These are phyloP conservation scores for Eimeria tenella DNA, from an alignment of 169 alveolate species.

Conservation along the genomic window DNA sequence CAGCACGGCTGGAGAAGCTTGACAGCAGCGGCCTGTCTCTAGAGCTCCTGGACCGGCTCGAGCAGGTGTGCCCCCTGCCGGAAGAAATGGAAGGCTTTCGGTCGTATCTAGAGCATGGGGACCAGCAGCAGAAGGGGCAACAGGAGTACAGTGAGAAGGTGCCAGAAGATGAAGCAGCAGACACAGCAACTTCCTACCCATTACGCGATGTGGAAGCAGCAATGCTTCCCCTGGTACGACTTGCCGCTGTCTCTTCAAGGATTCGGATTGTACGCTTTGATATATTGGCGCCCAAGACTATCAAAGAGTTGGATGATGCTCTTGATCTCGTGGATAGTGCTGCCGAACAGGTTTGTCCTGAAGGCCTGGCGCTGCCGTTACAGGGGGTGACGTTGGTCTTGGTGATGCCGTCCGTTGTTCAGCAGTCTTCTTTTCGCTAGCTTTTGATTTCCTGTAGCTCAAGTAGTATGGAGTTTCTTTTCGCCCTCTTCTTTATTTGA, in stretches of 20 bases:
- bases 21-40: conserved; percentile 78
- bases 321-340: conserved; percentile 78
- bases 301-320: conserved; percentile 64
- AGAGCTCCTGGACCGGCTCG: conserved; percentile 80
- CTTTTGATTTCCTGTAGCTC: neutral
- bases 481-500: neutral
- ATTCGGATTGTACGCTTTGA: conserved; percentile 20
- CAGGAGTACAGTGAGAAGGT: neutral
- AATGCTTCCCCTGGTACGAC: conserved; percentile 34
- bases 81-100: conserved; percentile 67
- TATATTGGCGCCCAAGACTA: neutral
- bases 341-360: conserved; percentile 78
- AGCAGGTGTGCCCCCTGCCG: conserved; percentile 81
- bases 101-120: conserved; percentile 6
- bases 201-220: conserved; percentile 59
- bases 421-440: neutral
- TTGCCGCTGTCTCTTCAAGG: conserved; percentile 21
- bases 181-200: neutral
- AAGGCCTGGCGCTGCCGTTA: neutral
- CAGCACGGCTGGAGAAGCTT: conserved; percentile 74
- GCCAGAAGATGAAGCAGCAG: neutral
- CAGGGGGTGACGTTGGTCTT: neutral
- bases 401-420: neutral
- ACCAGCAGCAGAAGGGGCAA: conserved; percentile 35
- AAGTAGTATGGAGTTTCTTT: neutral